Conservation (phyloP, 2,329 filamentous ascomycete species). For the Nemania sp. region DNA sequence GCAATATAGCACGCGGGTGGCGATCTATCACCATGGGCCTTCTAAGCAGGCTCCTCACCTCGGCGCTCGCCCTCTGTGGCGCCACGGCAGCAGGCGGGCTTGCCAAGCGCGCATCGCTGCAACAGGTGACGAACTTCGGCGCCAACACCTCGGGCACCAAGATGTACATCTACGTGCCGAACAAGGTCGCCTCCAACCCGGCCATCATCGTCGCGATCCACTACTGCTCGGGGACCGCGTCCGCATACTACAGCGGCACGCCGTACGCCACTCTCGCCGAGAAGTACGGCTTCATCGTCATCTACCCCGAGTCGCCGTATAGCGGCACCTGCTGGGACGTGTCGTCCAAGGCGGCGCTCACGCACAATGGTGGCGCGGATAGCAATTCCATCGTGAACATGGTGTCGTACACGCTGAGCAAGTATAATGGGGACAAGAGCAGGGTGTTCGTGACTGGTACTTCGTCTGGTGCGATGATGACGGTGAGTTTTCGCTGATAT, state of each 20-base stretch:
- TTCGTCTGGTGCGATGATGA: constrained; percentile 57
- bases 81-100: constrained; percentile 4
- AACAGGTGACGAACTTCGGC: constrained; percentile 38
- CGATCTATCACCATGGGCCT: constrained; percentile 18
- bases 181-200: constrained; percentile 45
- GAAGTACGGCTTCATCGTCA: constrained; percentile 51
- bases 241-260: constrained; percentile 52
- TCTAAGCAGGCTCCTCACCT: constrained; percentile 9
- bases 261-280: constrained; percentile 52
- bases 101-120: constrained; percentile 23
- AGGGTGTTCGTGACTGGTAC: constrained; percentile 59
- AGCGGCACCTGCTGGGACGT: constrained; percentile 58
- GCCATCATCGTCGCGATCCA: constrained; percentile 57
- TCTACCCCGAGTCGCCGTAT: constrained; percentile 60
- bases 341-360: constrained; percentile 51
- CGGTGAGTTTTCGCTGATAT: constrained; percentile 35
- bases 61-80: constrained; percentile 25
- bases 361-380: constrained; percentile 61
- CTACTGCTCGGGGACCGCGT: constrained; percentile 57
- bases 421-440: constrained; percentile 55
- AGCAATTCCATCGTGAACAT: constrained; percentile 62
- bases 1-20: not conserved
- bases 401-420: constrained; percentile 58
- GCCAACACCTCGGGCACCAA: constrained; percentile 47
- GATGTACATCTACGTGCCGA: constrained; percentile 52